These are phyloP conservation scores for Globisporangium perplexum DNA, from an alignment of 352 stramenopile genomes.

Conservation along the genomic window DNA sequence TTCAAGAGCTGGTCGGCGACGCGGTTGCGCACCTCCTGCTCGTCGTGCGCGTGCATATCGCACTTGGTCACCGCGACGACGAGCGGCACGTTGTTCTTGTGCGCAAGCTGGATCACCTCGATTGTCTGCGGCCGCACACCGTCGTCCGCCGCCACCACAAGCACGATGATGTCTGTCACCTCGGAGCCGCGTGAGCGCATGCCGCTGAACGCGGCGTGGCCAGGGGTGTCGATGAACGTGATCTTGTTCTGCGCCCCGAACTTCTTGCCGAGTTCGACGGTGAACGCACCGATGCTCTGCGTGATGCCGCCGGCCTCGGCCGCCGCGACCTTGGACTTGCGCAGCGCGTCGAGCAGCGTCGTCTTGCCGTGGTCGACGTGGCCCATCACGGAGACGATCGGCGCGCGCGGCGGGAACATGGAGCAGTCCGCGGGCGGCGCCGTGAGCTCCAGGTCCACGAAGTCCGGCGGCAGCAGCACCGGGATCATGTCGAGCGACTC, in stretches of 20 bases:
- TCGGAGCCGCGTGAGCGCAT: constrained; percentile 97
- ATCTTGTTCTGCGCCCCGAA: constrained; percentile 60
- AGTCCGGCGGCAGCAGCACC: constrained; percentile 72
- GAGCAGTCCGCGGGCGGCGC: constrained; percentile 56
- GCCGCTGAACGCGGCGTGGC: constrained; percentile 97
- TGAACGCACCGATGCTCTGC: constrained; percentile 97
- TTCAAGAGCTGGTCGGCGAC: constrained; percentile 88
- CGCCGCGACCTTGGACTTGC: constrained; percentile 89
- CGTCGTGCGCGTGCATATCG: constrained; percentile 85
- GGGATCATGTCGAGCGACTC: constrained; percentile 85
- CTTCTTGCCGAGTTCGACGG: constrained; percentile 90
- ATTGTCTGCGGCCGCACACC: constrained; percentile 97
- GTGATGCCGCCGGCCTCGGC: constrained; percentile 99
- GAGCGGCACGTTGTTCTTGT: constrained; percentile 94
- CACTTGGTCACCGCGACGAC: constrained; percentile 98
- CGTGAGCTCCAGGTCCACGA: constrained; percentile 75
- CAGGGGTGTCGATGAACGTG: constrained; percentile 99
- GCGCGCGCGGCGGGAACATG: constrained; percentile 59
- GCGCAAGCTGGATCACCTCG: constrained; percentile 93
- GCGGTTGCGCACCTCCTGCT: constrained; percentile 53
- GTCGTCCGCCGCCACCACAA: constrained; percentile 98
- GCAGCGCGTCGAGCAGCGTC: constrained; percentile 94
- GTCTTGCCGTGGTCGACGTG: constrained; percentile 99
- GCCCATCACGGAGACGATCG: constrained; percentile 99
- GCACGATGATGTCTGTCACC: constrained; percentile 96